phyloP scores from a whole-genome alignment of 257 asterid genomes.

The Primulina tabacum region DNA sequence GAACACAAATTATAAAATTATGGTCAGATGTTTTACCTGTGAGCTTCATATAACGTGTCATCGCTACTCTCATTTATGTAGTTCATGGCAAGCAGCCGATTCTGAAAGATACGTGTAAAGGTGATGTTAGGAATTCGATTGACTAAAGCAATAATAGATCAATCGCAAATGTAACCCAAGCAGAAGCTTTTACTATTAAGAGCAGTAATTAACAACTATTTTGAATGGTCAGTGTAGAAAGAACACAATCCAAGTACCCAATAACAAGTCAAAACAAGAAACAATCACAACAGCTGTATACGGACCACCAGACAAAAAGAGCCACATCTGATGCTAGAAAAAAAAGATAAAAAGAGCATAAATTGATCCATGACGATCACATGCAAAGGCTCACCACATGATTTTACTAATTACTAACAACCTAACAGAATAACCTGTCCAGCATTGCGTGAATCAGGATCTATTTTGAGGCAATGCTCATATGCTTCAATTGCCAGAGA shows the following conservation, averaged over 20 bases:
- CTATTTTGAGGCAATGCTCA: conserved; percentile 97
- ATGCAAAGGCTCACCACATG: conserved; percentile 3
- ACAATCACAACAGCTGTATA: too few relatives aligned
- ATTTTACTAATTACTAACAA: conserved; percentile 17
- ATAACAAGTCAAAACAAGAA: background rate
- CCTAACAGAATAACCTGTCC: conserved; percentile 73
- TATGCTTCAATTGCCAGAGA: conserved; percentile 97
- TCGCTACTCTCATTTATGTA: conserved; percentile 88
- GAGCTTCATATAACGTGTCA: conserved; percentile 79
- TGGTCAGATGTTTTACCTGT: conserved; percentile 60
- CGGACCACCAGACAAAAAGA: background rate
- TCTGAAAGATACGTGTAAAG: conserved; percentile 50
- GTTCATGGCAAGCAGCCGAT: conserved; percentile 99
- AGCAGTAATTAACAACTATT: background rate
- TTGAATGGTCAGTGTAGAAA: background rate
- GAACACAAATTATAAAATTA: conserved; percentile 20
- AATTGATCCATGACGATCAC: conserved; percentile 5
- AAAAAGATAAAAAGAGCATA: conserved; percentile 2
- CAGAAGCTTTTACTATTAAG: conserved; percentile 1
- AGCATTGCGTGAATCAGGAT: conserved; percentile 98
- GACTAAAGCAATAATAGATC: too few relatives aligned
- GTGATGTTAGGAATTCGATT: background rate
- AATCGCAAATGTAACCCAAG: background rate
- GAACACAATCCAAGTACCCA: background rate
- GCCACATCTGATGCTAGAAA: conserved; percentile 11